Conservation (phyloP, 371 early-diverging fungal genomes). For the Mucor mucedo region DNA sequence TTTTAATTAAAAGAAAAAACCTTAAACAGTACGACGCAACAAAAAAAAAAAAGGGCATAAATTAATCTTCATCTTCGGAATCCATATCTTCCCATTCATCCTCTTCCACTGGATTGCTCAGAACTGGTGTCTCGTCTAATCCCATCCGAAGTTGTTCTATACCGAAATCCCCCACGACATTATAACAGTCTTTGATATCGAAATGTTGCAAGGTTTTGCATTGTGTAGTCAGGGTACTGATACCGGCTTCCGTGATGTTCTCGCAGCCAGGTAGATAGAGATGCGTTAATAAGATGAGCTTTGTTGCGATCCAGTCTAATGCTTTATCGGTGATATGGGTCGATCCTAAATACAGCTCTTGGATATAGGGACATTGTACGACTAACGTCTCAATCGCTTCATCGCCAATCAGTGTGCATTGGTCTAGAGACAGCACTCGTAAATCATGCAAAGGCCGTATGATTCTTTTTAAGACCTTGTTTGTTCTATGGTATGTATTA, state of each 20-base stretch:
- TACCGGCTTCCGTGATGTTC: slow-evolving; percentile 21
- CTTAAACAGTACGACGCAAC: background rate
- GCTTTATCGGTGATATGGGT: slow-evolving; percentile 24
- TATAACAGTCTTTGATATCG: slow-evolving; percentile 24
- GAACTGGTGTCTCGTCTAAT: background rate
- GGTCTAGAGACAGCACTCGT: slow-evolving; percentile 19
- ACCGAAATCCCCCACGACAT: slow-evolving; percentile 17
- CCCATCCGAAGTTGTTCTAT: background rate
- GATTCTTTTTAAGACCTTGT: slow-evolving; percentile 12
- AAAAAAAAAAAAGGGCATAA: background rate
- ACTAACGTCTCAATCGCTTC: slow-evolving; percentile 7
- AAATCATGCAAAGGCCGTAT: slow-evolving; percentile 18
- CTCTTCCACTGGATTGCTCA: background rate
- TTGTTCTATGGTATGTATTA: slow-evolving; percentile 7
- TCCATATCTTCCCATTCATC: slow-evolving; percentile 20
- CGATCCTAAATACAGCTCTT: slow-evolving; percentile 21
- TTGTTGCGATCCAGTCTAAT: slow-evolving; percentile 10
- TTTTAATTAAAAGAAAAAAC: background rate
- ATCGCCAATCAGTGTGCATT: slow-evolving; percentile 24
- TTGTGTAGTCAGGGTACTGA: slow-evolving; percentile 7
- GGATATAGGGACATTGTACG: slow-evolving; percentile 13
- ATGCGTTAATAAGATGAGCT: slow-evolving; percentile 11
- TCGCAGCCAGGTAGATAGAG: slow-evolving; percentile 17
- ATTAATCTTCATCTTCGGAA: slow-evolving; percentile 1
- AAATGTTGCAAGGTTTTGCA: slow-evolving; percentile 19